A percentile compares a stretch with the other conserved stretches of the same genome.
Evolutionary conservation across 495 filamentous ascomycete species (phyloP).

Genomic region (Daldinia decipiens): DNA sequence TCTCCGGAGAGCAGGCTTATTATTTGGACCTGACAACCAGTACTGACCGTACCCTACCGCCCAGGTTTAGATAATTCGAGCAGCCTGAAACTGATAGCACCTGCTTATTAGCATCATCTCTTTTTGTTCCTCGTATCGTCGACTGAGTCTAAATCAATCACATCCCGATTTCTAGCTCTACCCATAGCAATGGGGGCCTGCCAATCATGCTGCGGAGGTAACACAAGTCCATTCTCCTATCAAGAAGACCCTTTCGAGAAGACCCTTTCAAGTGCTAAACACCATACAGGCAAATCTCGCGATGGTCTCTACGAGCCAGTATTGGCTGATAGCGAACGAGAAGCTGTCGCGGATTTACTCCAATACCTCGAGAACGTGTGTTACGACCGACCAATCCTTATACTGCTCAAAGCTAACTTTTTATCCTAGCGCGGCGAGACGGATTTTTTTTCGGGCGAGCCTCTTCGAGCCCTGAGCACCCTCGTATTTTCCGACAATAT

Average conservation of each 20-base stretch:
- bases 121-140: constrained; percentile 12
- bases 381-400: constrained; percentile 39
- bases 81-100: constrained; percentile 9
- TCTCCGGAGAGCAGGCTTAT: constrained; percentile 37
- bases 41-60: neutral
- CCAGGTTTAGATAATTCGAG: constrained; percentile 19
- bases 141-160: constrained; percentile 38
- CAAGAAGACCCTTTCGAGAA: constrained; percentile 19
- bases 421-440: constrained; percentile 82
- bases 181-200: constrained; percentile 58
- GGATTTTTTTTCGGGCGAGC: constrained; percentile 97
- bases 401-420: constrained; percentile 22
- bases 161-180: constrained; percentile 22
- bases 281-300: constrained; percentile 75
- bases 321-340: constrained; percentile 93
- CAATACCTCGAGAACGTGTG: constrained; percentile 95
- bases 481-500: constrained; percentile 99
- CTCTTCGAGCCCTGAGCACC: constrained; percentile 92
- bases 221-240: constrained; percentile 17
- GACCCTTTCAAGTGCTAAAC: constrained; percentile 37
- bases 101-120: constrained; percentile 7
- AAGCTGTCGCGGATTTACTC: constrained; percentile 95
- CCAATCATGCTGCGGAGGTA: constrained; percentile 65
- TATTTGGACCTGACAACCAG: constrained; percentile 27
- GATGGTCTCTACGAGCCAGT: constrained; percentile 96